Evolutionary conservation across 352 stramenopile genomes (phyloP).

Genomic region (Pythium sp.): DNA sequence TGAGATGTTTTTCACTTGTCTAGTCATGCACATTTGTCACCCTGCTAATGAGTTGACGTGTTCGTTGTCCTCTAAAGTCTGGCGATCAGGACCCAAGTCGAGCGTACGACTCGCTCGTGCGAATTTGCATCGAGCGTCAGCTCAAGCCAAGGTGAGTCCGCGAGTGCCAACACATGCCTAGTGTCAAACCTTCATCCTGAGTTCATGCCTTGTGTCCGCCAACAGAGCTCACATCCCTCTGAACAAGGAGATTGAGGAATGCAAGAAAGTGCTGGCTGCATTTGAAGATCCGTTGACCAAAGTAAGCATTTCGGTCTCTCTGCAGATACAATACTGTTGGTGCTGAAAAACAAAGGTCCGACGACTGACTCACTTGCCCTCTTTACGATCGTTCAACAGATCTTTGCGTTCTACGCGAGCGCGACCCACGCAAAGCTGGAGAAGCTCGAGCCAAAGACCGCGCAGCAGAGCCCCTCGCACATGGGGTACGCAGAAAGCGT

Average conservation of each 20-base stretch:
- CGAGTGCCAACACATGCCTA: neutral
- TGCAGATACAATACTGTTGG: neutral
- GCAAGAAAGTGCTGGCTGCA: conserved; percentile 45
- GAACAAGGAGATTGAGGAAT: conserved; percentile 58
- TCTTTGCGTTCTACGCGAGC: conserved; percentile 58
- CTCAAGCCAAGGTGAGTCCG: conserved; percentile 37
- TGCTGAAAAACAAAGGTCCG: too few species aligned
- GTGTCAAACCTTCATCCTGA: too few species aligned
- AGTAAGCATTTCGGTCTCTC: conserved; percentile 15
- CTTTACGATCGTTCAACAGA: conserved; percentile 18
- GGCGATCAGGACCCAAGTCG: conserved; percentile 46
- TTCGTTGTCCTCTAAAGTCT: conserved; percentile 25
- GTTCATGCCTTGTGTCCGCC: neutral
- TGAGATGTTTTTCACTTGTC: neutral
- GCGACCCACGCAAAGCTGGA: conserved; percentile 54
- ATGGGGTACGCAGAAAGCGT: conserved; percentile 72
- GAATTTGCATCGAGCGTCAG: conserved; percentile 68
- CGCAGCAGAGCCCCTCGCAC: conserved; percentile 38
- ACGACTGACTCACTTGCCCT: neutral
- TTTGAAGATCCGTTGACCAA: conserved; percentile 69
- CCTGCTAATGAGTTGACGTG: neutral
- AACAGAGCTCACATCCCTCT: conserved; percentile 42
- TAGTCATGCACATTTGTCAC: neutral
- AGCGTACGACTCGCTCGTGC: conserved; percentile 61
- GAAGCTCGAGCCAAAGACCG: conserved; percentile 62